Base-by-base conservation (phyloP, 2,329 filamentous ascomycete genomes). In the Colletotrichum sp. region DNA sequence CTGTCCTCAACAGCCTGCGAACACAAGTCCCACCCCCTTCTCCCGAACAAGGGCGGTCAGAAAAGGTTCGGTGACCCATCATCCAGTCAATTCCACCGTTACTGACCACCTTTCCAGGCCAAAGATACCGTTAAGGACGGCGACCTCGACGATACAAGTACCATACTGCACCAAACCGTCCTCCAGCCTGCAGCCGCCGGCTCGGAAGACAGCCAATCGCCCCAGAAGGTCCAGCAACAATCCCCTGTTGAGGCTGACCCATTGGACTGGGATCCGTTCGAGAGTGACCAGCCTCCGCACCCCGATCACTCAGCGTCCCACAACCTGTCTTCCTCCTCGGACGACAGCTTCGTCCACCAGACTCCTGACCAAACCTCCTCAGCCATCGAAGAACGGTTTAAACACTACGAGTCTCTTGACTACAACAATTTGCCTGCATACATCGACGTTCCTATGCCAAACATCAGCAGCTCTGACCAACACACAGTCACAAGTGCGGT, bases 141-240 rank as follows among this genome's bases (percentile, higher is more conserved):
- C 10, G 24, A 16, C n/a, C 12, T 57, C 7, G 12, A 57, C 15
- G 7, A 21, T 24, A 26, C 52, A 57, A 57, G 1, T 0, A 26
- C 1, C 5, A 10, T 5, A 2, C 39, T 43, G 18, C 8, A 16
- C 39, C 39, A 9, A 1, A 1, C 39, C 2, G 0, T 43, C 39
- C 16, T 10, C 16, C 18, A 43, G 39, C 39, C 39, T 43, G 39
- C 16, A 18, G 39, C 39, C 18, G 8, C 7, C 39, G 10, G 7
- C 39, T n/a, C 39, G 16, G 18, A 43, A 43, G 8, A 43, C 39
- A 43, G 16, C 3, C 18, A n/a, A 16, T 6, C 39, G 39, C 16
- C 2, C 39, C 15, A 43, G 5, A 43, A 18, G 3, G 39, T 43
- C 39, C 16, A 43, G 39, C 39, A 43, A 43, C 39, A 43, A 8